A percentile compares a stretch with the other conserved stretches of the same genome.
These are phyloP conservation scores for Cenchrus purpureus DNA, from an alignment of 176 grass and related monocot species.

Conservation along the genomic window DNA sequence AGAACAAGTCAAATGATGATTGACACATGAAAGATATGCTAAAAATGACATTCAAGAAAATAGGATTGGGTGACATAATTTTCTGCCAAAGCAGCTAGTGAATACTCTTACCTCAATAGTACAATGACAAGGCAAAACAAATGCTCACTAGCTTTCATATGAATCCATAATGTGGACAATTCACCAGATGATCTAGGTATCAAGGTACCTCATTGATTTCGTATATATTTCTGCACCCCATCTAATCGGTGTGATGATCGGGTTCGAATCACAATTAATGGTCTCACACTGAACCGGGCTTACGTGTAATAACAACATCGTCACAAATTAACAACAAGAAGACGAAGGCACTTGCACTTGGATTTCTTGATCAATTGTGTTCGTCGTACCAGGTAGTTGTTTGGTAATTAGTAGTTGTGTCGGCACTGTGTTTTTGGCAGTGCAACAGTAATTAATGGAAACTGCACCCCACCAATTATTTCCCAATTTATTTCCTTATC, in stretches of 20 bases:
- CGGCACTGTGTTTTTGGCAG: neutral
- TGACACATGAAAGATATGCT: too few species aligned
- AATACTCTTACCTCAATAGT: too few species aligned
- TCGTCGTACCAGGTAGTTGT: slow-evolving; percentile 2
- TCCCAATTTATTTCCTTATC: too few species aligned
- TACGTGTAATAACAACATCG: slow-evolving; percentile 41
- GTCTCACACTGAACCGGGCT: neutral
- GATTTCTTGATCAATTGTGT: neutral
- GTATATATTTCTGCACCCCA: too few species aligned
- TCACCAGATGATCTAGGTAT: slow-evolving; percentile 12
- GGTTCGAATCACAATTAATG: slow-evolving; percentile 33
- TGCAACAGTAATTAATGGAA: too few species aligned
- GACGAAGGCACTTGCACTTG: neutral
- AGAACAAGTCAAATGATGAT: too few species aligned
- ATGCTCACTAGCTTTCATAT: too few species aligned
- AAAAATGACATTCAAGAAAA: too few species aligned
- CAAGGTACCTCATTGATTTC: slow-evolving; percentile 27
- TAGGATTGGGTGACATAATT: too few species aligned
- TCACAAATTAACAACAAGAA: neutral
- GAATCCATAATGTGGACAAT: neutral
- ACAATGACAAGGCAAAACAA: too few species aligned
- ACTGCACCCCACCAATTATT: too few species aligned
- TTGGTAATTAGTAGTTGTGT: neutral
- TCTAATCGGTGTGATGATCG: neutral
- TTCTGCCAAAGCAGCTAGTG: too few species aligned